phyloP scores from a whole-genome alignment of 306 rosid genomes.

The Biancaea sappan region DNA sequence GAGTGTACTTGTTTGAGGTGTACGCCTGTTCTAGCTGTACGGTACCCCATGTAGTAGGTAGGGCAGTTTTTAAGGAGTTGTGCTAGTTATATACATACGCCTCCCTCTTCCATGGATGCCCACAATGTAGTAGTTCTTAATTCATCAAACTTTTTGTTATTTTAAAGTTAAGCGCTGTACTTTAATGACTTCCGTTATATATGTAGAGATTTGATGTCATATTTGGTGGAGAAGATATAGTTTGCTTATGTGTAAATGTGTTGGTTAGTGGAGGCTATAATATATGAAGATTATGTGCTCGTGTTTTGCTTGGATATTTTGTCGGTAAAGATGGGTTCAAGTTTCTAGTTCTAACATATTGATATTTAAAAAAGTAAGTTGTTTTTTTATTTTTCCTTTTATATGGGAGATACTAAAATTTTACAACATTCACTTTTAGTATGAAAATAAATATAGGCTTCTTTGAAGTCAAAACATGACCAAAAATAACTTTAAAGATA shows the following conservation, averaged over 20 bases:
- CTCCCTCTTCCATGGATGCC: constrained; percentile 42
- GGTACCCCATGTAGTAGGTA: constrained; percentile 36
- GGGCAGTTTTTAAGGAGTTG: constrained; percentile 37
- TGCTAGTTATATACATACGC: constrained; percentile 34
- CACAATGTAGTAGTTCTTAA: constrained; percentile 27
- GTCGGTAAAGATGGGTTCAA: constrained; percentile 46
- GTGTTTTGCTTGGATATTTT: constrained; percentile 29
- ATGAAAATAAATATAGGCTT: too few species aligned
- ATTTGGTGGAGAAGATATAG: constrained; percentile 25
- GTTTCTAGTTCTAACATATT: too few species aligned
- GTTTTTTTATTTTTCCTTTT: too few species aligned
- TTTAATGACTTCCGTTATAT: constrained; percentile 22
- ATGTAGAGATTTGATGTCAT: constrained; percentile 24
- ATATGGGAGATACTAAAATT: too few species aligned
- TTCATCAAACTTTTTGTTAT: constrained; percentile 19
- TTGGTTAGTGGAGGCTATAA: background rate
- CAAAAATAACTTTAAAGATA: too few species aligned
- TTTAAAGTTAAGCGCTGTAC: background rate
- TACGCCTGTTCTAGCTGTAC: constrained; percentile 23
- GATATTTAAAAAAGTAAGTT: too few species aligned
- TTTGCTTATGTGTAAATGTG: background rate
- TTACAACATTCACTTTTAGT: too few species aligned
- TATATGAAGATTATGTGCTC: constrained; percentile 10
- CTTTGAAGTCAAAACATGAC: too few species aligned
- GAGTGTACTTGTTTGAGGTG: constrained; percentile 44